Conservation (phyloP, 2,329 filamentous ascomycete species). For the Nemania diffusa region DNA sequence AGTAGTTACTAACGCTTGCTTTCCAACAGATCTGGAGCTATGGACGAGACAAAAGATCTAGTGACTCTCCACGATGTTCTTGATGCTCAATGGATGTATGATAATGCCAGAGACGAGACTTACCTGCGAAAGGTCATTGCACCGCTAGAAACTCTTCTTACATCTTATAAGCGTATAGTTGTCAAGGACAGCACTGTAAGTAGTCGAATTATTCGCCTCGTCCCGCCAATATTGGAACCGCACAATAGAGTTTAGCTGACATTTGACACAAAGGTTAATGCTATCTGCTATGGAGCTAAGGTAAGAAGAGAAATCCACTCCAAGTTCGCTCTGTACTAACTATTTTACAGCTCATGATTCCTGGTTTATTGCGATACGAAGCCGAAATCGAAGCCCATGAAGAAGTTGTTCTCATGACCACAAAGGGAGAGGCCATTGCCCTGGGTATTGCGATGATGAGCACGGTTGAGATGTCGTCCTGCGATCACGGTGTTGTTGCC, state of each 20-base stretch:
- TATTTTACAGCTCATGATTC: slow-evolving; percentile 81
- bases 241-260: slow-evolving; percentile 14
- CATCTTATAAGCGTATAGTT: slow-evolving; percentile 94
- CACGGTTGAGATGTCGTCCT: slow-evolving; percentile 94
- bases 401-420: slow-evolving; percentile 97
- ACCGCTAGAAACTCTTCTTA: slow-evolving; percentile 91
- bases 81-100: slow-evolving; percentile 94
- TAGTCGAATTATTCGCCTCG: neutral
- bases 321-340: slow-evolving; percentile 11
- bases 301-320: neutral
- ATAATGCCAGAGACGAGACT: slow-evolving; percentile 94
- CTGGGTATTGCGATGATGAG: slow-evolving; percentile 98
- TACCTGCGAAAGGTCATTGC: slow-evolving; percentile 92
- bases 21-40: slow-evolving; percentile 74
- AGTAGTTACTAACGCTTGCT: slow-evolving; percentile 7
- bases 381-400: slow-evolving; percentile 92
- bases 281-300: slow-evolving; percentile 97
- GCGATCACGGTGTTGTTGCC: slow-evolving; percentile 96
- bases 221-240: neutral
- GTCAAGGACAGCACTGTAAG: slow-evolving; percentile 83
- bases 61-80: slow-evolving; percentile 95
- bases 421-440: slow-evolving; percentile 98
- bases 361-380: slow-evolving; percentile 92
- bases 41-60: slow-evolving; percentile 89
- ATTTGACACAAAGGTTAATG: slow-evolving; percentile 64